Evolutionary conservation across 768 basidiomycete genomes (phyloP).

Genomic region (Rhodotorula paludigena): DNA sequence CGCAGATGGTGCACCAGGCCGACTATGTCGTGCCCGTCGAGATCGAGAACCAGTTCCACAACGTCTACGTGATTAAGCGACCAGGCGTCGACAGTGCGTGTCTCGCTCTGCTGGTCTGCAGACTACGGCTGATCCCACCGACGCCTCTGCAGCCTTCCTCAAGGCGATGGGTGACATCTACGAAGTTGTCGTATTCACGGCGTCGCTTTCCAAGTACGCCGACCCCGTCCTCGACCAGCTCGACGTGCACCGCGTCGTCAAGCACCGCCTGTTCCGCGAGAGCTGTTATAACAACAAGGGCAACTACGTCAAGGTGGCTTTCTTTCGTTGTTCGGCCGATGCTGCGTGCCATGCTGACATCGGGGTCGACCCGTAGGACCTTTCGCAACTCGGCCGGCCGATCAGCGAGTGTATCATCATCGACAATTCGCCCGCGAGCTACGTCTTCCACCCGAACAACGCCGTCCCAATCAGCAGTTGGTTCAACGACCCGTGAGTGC

Average conservation of each 20-base stretch:
- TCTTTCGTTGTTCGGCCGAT: background rate
- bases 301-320: slow-evolving; percentile 89
- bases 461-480: slow-evolving; percentile 98
- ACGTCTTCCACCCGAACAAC: slow-evolving; percentile 98
- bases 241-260: slow-evolving; percentile 83
- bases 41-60: slow-evolving; percentile 97
- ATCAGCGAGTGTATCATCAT: slow-evolving; percentile 93
- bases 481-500: slow-evolving; percentile 64
- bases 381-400: slow-evolving; percentile 92
- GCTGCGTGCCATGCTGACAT: background rate
- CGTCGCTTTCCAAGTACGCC: slow-evolving; percentile 98
- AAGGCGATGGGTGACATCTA: slow-evolving; percentile 98
- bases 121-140: too few relatives aligned
- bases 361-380: slow-evolving; percentile 57
- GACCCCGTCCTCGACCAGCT: slow-evolving; percentile 97
- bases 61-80: slow-evolving; percentile 97
- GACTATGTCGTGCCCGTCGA: slow-evolving; percentile 99
- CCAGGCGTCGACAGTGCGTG: slow-evolving; percentile 79
- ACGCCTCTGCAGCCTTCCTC: slow-evolving; percentile 58
- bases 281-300: slow-evolving; percentile 99
- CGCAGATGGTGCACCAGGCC: slow-evolving; percentile 81
- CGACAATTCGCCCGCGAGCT: slow-evolving; percentile 97
- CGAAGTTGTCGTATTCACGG: slow-evolving; percentile 96
- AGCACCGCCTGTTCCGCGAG: slow-evolving; percentile 91
- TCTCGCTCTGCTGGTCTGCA: background rate